Evolutionary conservation across 1,139 yeast species (phyloP).

Genomic region (Blastobotrys malaysiensis): DNA sequence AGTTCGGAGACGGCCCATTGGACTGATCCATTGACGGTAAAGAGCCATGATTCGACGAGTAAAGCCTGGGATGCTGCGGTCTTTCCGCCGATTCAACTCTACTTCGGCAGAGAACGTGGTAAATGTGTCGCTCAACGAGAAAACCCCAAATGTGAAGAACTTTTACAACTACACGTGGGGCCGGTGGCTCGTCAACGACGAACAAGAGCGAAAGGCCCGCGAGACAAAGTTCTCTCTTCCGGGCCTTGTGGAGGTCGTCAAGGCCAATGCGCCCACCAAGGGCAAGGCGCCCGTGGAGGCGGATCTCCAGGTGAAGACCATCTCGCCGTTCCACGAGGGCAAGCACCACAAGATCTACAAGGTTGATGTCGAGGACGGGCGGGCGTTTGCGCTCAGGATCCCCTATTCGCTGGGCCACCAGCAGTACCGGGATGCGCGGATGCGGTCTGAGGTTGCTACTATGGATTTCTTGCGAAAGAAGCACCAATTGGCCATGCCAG

Average conservation of each 20-base stretch:
- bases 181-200: conserved; percentile 81
- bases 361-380: conserved; percentile 56
- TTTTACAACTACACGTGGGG: conserved; percentile 94
- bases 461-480: conserved; percentile 65
- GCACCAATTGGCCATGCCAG: conserved; percentile 56
- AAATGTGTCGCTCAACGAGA: conserved; percentile 31
- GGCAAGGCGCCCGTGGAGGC: conserved; percentile 33
- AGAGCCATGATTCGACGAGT: not conserved
- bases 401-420: conserved; percentile 68
- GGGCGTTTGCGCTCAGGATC: conserved; percentile 64
- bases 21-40: not conserved
- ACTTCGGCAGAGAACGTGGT: conserved; percentile 8
- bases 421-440: conserved; percentile 56
- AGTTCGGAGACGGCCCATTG: not conserved
- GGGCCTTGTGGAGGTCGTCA: conserved; percentile 48
- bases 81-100: conserved; percentile 3
- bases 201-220: conserved; percentile 64
- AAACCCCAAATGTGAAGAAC: conserved; percentile 60
- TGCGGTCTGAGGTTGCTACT: conserved; percentile 91
- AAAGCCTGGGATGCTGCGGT: not conserved
- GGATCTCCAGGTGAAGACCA: conserved; percentile 54
- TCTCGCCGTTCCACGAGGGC: conserved; percentile 87
- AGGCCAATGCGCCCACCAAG: conserved; percentile 23
- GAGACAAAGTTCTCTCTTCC: conserved; percentile 77
- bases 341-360: conserved; percentile 85